Conservation (phyloP, 2,329 filamentous ascomycete genomes). For the Neonectria ditissima region DNA sequence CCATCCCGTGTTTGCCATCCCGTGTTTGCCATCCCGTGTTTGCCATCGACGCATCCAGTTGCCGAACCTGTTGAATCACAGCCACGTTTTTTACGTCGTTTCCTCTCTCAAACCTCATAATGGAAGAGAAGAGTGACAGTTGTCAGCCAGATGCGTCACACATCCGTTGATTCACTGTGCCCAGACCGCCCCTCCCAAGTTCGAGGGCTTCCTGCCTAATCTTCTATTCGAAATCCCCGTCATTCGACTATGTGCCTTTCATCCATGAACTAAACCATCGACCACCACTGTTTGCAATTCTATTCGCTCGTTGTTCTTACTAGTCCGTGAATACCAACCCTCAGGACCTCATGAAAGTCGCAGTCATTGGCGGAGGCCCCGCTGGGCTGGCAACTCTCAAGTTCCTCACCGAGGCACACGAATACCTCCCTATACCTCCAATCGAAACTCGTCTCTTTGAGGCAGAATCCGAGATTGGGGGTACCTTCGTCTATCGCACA, state of each 20-base stretch:
- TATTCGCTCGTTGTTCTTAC: not conserved
- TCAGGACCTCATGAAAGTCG: slow-evolving; percentile 50
- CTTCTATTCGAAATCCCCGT: not conserved
- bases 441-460: slow-evolving; percentile 61
- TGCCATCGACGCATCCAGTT: not conserved
- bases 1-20: slow-evolving; percentile 5
- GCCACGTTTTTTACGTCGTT: not conserved
- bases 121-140: not conserved
- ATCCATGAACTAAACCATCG: not conserved
- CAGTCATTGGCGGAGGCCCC: slow-evolving; percentile 58
- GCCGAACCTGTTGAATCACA: not conserved
- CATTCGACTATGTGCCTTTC: not conserved
- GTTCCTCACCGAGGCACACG: slow-evolving; percentile 53
- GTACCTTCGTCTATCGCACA: slow-evolving; percentile 59
- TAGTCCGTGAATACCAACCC: too few species aligned
- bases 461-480: slow-evolving; percentile 56
- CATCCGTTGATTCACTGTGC: not conserved
- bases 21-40: slow-evolving; percentile 6
- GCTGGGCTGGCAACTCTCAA: slow-evolving; percentile 57
- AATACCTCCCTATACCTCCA: slow-evolving; percentile 51
- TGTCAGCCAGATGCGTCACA: not conserved
- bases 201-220: not conserved
- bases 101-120: not conserved
- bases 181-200: not conserved
- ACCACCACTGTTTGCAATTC: not conserved